A percentile compares a stretch with the other conserved stretches of the same genome.
Evolutionary conservation across 768 basidiomycete species (phyloP).

Genomic region (Boletus reticuloceps): DNA sequence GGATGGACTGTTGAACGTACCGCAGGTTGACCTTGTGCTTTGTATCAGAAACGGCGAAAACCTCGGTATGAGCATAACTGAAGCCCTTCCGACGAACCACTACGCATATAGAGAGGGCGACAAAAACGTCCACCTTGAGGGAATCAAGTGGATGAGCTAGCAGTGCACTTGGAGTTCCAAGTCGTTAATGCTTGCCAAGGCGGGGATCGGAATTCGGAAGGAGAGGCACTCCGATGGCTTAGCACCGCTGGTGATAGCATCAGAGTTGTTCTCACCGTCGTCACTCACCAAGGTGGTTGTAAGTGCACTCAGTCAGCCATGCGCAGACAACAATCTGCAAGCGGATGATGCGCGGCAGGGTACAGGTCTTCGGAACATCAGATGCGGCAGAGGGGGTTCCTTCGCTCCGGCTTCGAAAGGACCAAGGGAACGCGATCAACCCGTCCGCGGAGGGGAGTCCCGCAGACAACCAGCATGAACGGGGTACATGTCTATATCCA

Average conservation of each 20-base stretch:
- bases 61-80: neutral
- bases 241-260: neutral
- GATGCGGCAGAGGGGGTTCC: slow-evolving; percentile 8
- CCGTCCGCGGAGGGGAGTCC: slow-evolving; percentile 25
- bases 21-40: neutral
- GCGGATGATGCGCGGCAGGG: slow-evolving; percentile 7
- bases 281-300: too few relatives aligned
- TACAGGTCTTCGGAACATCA: slow-evolving; percentile 1
- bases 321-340: neutral
- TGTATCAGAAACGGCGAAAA: neutral
- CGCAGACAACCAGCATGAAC: slow-evolving; percentile 1
- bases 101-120: too few relatives aligned
- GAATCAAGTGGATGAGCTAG: too few relatives aligned
- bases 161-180: too few relatives aligned
- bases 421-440: slow-evolving; percentile 14
- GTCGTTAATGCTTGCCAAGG: too few relatives aligned
- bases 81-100: too few relatives aligned
- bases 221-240: too few relatives aligned
- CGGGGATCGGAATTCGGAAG: too few relatives aligned
- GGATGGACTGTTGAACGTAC: neutral
- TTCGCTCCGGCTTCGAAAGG: slow-evolving; percentile 15
- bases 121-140: too few relatives aligned
- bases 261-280: neutral
- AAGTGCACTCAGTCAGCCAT: neutral
- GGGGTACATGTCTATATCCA: slow-evolving; percentile 1